Evolutionary conservation across 768 basidiomycete species (phyloP), one percentile per base, ranked within the genome.

Genomic region (Mycena galopus): DNA sequence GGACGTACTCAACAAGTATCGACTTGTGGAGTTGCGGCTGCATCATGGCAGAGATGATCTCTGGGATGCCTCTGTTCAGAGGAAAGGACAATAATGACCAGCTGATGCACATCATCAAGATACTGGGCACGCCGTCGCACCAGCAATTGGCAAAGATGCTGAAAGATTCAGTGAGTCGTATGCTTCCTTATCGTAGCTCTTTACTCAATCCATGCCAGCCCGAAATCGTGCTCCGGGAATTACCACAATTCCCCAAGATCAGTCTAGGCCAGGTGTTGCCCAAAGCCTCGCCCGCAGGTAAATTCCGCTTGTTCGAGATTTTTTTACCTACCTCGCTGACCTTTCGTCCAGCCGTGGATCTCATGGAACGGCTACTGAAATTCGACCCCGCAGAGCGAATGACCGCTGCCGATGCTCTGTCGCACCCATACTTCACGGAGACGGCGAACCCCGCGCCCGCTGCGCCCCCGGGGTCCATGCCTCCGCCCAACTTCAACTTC

Each of bases 41-140:
- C 80, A 99, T 99, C 79, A 98, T 99, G 80, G 97, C 98, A 17
- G 98, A 99, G 84, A 99, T 99, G 97, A 99, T 99, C 65, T 92
- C 95, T 19, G 98, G 98, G 1, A 93, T 97, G 12, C 98, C 98
- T 23, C 88, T 99, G 32, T 99, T 99, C 88, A 89, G 98, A 72
- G 98, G 98, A 25, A 87, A 97, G 74, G 98, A 99, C 81, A 99
- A 99, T 80, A 94, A 96, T 75, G 98, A 99, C 81, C 98, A 99
- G 80, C 86, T 99, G 27, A 86, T 96, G 59, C 96, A 98, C 77
- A 99, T 99, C 79, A 97, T 99, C 93, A 90, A 96, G 78, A 95
- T 99, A 60, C 90, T 99, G 69, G 98, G 98, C 21, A 99, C 98
- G 0, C 98, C 98, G 1, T 92, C 94, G 69, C 96, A 98, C 62